These are phyloP conservation scores for Phytopythium chamaehyphon DNA, from an alignment of 352 stramenopile species.

Conservation along the genomic window DNA sequence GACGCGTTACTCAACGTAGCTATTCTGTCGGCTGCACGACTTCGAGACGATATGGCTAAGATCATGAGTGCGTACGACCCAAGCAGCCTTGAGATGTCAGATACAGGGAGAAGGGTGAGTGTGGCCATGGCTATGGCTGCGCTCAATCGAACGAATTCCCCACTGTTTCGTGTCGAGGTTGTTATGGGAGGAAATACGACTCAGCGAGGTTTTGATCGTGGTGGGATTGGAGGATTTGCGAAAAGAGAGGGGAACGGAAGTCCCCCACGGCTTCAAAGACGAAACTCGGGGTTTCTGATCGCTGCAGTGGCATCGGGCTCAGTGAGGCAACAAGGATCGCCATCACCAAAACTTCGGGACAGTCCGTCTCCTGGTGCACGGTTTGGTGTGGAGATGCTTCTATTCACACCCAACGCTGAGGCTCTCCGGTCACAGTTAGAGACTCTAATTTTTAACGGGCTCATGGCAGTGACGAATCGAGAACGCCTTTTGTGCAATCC, in stretches of 20 bases:
- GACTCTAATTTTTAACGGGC: constrained; percentile 59
- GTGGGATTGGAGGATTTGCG: neutral
- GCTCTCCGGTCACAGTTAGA: constrained; percentile 62
- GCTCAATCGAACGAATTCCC: constrained; percentile 6
- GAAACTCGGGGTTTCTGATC: constrained; percentile 17
- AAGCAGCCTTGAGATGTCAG: neutral
- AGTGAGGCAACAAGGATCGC: neutral
- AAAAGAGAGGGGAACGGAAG: neutral
- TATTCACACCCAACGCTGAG: constrained; percentile 51
- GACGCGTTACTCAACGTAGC: constrained; percentile 73
- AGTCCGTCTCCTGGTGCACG: neutral
- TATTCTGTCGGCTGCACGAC: constrained; percentile 45
- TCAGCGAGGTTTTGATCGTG: neutral
- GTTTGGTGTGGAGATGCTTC: constrained; percentile 23
- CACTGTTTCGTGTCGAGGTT: constrained; percentile 81
- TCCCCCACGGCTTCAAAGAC: constrained; percentile 8
- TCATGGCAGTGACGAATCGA: constrained; percentile 61
- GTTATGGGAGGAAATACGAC: constrained; percentile 9
- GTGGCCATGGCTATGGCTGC: neutral
- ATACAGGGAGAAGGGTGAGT: neutral
- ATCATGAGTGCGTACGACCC: constrained; percentile 19
- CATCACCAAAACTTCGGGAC: neutral
- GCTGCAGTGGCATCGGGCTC: constrained; percentile 1
- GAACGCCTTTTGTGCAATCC: constrained; percentile 54
- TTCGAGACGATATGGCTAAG: constrained; percentile 35